A percentile compares a stretch with the other conserved stretches of the same genome.
phyloP scores from a whole-genome alignment of 306 rosid species.

The Luffa acutangula region DNA sequence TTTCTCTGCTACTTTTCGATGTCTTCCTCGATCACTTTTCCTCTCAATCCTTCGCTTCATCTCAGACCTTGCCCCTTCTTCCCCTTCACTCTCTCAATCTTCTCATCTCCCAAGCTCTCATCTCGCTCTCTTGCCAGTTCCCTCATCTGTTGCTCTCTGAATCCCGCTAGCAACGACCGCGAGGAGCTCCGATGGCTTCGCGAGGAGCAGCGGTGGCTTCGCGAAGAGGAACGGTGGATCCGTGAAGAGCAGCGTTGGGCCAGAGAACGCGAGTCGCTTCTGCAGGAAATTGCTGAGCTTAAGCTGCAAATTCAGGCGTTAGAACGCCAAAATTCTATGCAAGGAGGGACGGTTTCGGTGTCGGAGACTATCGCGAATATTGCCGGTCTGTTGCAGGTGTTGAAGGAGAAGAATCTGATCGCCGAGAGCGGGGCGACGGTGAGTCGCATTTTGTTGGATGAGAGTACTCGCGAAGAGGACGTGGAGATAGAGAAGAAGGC shows the following conservation, averaged over 20 bases:
- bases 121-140: conserved; percentile 21
- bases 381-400: conserved; percentile 36
- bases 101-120: conserved; percentile 18
- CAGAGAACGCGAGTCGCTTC: conserved; percentile 59
- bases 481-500: conserved; percentile 22
- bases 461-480: conserved; percentile 17
- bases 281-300: conserved; percentile 53
- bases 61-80: conserved; percentile 7
- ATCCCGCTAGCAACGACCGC: conserved; percentile 20
- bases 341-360: conserved; percentile 22
- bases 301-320: conserved; percentile 43
- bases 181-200: conserved; percentile 72
- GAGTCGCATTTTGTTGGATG: conserved; percentile 33
- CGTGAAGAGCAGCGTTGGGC: conserved; percentile 74
- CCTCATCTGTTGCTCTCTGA: conserved; percentile 21
- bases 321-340: conserved; percentile 27
- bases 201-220: conserved; percentile 85
- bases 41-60: conserved; percentile 16
- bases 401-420: conserved; percentile 56
- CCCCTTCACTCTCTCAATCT: conserved; percentile 12
- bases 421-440: conserved; percentile 38
- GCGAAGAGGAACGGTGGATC: conserved; percentile 76
- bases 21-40: conserved; percentile 13
- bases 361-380: conserved; percentile 37
- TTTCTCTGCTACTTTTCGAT: conserved; percentile 7